These are phyloP conservation scores for Trichoderma orchidacearum DNA, from an alignment of 495 filamentous ascomycete species.

Conservation along the genomic window DNA sequence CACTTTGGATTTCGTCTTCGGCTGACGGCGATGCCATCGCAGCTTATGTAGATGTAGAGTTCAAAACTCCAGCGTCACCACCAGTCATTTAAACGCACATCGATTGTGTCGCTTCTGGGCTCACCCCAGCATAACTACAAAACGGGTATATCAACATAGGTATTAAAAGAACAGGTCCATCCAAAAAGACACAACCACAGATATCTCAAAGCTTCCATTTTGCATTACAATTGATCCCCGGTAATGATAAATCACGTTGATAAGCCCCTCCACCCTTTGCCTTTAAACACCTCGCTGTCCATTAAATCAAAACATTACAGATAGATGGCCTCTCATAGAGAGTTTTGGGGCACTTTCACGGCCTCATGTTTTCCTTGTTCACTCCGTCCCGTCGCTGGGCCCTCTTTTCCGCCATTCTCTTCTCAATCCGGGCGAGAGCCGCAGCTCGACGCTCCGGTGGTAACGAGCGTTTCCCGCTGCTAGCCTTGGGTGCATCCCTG, in stretches of 20 bases:
- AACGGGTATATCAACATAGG: background rate
- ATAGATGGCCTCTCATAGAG: background rate
- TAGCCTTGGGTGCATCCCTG: conserved; percentile 14
- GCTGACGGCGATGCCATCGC: background rate
- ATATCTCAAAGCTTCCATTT: background rate
- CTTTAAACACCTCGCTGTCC: conserved; percentile 5
- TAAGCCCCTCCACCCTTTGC: background rate
- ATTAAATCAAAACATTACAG: background rate
- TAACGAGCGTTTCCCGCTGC: conserved; percentile 30
- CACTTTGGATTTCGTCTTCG: conserved; percentile 9
- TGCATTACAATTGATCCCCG: background rate
- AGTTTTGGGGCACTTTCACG: conserved; percentile 3
- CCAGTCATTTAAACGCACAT: background rate
- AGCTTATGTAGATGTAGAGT: background rate
- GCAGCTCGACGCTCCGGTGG: conserved; percentile 47
- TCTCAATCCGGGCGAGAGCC: conserved; percentile 48
- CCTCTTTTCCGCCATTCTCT: conserved; percentile 28
- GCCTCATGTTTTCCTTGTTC: conserved; percentile 32
- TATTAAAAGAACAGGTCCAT: background rate
- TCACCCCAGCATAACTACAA: no score
- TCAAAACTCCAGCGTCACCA: background rate
- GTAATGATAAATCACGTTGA: background rate
- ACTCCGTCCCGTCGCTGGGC: conserved; percentile 8
- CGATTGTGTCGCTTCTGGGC: no score
- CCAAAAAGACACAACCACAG: background rate